phyloP scores from a whole-genome alignment of 2,329 filamentous ascomycete species.

The Botrytis pseudocinerea region DNA sequence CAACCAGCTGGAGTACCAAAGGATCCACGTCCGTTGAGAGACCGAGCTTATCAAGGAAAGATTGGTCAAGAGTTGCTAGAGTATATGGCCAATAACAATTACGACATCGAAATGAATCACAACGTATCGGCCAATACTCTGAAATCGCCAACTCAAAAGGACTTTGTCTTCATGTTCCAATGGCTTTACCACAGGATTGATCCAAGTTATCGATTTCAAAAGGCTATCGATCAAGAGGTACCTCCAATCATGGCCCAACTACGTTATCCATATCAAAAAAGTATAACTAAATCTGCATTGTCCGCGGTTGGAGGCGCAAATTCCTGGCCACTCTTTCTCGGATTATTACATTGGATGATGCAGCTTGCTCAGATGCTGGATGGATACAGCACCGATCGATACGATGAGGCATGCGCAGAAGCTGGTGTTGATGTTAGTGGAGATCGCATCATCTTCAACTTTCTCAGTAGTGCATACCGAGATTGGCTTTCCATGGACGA shows the following conservation, averaged over 20 bases:
- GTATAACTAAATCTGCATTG: conserved; percentile 94
- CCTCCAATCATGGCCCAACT: conserved; percentile 90
- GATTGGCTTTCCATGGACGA: conserved; percentile 94
- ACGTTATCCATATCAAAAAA: conserved; percentile 91
- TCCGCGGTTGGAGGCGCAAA: conserved; percentile 94
- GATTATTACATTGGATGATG: conserved; percentile 98
- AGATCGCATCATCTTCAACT: conserved; percentile 92
- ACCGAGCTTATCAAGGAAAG: conserved; percentile 74
- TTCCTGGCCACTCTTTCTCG: conserved; percentile 86
- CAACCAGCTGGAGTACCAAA: conserved; percentile 77
- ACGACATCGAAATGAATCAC: conserved; percentile 97
- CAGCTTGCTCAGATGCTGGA: conserved; percentile 94
- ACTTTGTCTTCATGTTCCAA: conserved; percentile 97
- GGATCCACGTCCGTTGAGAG: conserved; percentile 83
- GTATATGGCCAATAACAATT: conserved; percentile 90
- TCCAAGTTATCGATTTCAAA: conserved; percentile 88
- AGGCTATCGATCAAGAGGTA: conserved; percentile 93
- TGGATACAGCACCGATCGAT: conserved; percentile 72
- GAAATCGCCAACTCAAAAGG: conserved; percentile 94
- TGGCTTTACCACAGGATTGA: conserved; percentile 97
- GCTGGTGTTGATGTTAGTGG: conserved; percentile 83
- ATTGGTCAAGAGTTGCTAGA: conserved; percentile 90
- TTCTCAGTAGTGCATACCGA: conserved; percentile 83
- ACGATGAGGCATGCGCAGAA: conserved; percentile 88
- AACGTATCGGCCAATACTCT: conserved; percentile 86